Evolutionary conservation across 306 rosid genomes (phyloP).

Genomic region (Pachyrhizus erosus): DNA sequence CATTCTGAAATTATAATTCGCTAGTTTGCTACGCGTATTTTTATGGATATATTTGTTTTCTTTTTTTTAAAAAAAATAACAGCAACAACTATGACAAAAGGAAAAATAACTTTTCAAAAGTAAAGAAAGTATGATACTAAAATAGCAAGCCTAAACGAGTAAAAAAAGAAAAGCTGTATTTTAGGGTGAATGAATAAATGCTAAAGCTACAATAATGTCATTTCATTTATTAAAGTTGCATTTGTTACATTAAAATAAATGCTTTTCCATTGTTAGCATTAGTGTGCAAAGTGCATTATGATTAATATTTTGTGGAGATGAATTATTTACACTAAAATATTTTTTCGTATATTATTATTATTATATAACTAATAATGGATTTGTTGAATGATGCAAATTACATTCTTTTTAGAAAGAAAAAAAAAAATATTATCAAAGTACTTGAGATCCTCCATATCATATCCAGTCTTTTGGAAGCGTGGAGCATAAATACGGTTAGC

Average conservation of each 20-base stretch:
- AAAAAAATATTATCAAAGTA: not conserved
- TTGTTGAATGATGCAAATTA: not conserved
- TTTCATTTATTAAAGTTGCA: constrained; percentile 34
- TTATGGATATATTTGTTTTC: not conserved
- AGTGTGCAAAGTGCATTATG: not conserved
- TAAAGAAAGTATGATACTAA: constrained; percentile 29
- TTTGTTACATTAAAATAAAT: not conserved
- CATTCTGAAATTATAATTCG: not conserved
- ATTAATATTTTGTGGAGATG: not conserved
- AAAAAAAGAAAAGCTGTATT: constrained; percentile 5
- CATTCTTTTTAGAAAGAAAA: no score
- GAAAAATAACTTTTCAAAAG: constrained; percentile 26
- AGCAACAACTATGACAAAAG: not conserved
- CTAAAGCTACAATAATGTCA: constrained; percentile 32
- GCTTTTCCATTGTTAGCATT: not conserved
- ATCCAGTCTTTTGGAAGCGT: constrained; percentile 21
- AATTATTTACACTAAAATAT: not conserved
- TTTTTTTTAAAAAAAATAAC: not conserved
- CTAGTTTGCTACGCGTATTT: no score
- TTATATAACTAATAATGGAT: not conserved
- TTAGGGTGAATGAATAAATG: constrained; percentile 29
- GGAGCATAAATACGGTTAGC: constrained; percentile 42
- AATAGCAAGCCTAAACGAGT: constrained; percentile 29
- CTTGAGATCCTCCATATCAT: not conserved
- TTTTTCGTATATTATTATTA: not conserved